Base-by-base conservation (phyloP, 2,329 filamentous ascomycete genomes). In the Sordariomycetes sp. region DNA sequence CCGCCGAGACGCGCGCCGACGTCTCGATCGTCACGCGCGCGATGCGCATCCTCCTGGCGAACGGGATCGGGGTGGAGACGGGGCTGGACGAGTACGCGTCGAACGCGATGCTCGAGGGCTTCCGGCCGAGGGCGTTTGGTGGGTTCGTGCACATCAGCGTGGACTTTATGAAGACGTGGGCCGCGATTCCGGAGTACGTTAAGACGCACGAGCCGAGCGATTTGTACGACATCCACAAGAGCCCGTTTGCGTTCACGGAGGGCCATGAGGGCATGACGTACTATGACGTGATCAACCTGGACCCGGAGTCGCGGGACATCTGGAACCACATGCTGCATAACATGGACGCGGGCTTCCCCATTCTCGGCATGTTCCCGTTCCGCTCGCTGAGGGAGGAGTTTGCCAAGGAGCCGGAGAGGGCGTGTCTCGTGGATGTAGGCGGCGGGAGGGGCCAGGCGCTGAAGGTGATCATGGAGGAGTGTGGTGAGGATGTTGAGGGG, bases 261-360 rank as follows among this genome's bases (percentile, higher is more conserved):
- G 69, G 68, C 24, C 62, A 65, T 50, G 65, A 67, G 55, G 69
- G 68, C 59, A 63, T 64, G 64, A 70, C 66, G 1, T 70, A 68
- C 61, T 70, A 70, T 53, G 66, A 69, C 48, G 60, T 65, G 1
- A 57, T 70, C 12, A 64, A 67, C 32, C 53, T 61, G 50, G 61
- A 68, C 56, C 59, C 57, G 2, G 61, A 65, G 35, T 57, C 62
- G 43, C 63, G 65, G 25, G 56, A 65, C 18, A 55, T 67, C n/a
- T 70, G 67, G 67, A 67, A 70, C 59, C 53, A 52, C 18, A 64
- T 59, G 32, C 59, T 70, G 56, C 62, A 65, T 53, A 60, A 60
- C 50, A 64, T 66, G 52, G 66, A 65, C 34, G 64, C 65, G 56
- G 63, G 65, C 48, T 68, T 69, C 59, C 67, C 68, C 28, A 65